Base-by-base conservation (phyloP, 768 basidiomycete genomes). In the Rhodotorula toruloides region DNA sequence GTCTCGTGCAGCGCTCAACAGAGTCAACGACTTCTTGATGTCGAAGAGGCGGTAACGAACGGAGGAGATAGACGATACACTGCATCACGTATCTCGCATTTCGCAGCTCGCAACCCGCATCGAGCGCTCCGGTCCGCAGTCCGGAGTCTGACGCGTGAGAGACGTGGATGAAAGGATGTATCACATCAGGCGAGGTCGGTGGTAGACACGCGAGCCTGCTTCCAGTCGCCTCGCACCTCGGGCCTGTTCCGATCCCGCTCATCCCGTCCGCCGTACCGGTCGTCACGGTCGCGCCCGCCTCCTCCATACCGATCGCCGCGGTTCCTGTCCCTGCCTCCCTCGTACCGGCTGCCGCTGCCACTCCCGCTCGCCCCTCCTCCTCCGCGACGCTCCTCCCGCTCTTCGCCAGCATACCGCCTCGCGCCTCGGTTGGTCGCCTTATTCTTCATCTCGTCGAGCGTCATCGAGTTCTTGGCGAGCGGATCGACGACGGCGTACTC, bases 1-100 rank as follows among this genome's bases (percentile, higher is more conserved):
- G 1, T 86, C 89, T 16, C 83, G 91, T 47, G 81, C 84, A 22
- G 90, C 88, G 14, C 80, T 97, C 65, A 89, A 89, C 76, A 79
- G 86, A 21, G 83, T 89, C 50, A 90, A 91, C 74, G 85, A 87
- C 69, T 88, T 82, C 70, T 76, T 90, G 10, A 81, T 91, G 71
- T 74, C 72, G 19, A 48, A 27, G 37, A 19, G 39, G 48, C 47
- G 43, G 40, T 43, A 57, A 39, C 19, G 13, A 19, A 10, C 29
- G 3, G 19, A 6, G 32, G 40, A 32, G 17, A 43, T 34, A n/a
- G 36, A 25, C 34, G 12, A 19, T 16, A 19, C 17, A 22, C 42
- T 19, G 17, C 22, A 43, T 43, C 40, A 11, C 42, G 42, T 22
- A 43, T 43, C 16, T 43, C 42, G 17, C 42, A 22, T 22, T 19